A percentile compares a stretch with the other conserved stretches of the same genome.
Conservation (phyloP, 768 basidiomycete species). For the Boletus fagicola region DNA sequence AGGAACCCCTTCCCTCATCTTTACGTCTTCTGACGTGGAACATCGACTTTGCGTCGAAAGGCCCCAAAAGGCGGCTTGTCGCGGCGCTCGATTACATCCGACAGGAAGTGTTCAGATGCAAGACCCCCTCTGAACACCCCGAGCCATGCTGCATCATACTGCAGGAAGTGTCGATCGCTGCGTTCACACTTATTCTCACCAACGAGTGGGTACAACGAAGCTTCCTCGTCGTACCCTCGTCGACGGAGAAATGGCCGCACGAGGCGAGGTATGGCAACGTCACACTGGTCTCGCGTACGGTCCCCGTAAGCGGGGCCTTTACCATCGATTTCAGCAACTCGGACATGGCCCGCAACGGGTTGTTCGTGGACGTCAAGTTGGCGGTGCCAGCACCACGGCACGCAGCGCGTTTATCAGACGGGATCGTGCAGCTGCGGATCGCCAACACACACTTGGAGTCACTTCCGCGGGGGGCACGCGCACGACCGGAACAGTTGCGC, state of each 20-base stretch:
- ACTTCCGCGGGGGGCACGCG: conserved; percentile 44
- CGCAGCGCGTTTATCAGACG: conserved; percentile 33
- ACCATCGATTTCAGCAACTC: conserved; percentile 55
- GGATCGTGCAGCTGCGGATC: conserved; percentile 51
- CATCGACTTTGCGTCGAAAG: conserved; percentile 46
- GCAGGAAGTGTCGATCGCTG: conserved; percentile 57
- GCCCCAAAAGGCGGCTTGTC: conserved; percentile 43
- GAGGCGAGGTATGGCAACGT: conserved; percentile 59
- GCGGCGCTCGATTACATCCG: conserved; percentile 55
- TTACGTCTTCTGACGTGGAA: conserved; percentile 73
- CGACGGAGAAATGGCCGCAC: conserved; percentile 53
- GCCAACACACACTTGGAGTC: conserved; percentile 79
- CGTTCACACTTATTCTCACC: conserved; percentile 48
- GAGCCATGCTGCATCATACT: conserved; percentile 63
- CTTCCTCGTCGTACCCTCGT: conserved; percentile 59
- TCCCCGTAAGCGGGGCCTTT: conserved; percentile 48
- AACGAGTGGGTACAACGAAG: conserved; percentile 62
- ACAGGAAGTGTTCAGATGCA: conserved; percentile 48
- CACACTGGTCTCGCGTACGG: conserved; percentile 60
- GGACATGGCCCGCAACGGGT: conserved; percentile 49
- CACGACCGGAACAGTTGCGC: conserved; percentile 48
- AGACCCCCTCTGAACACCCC: conserved; percentile 42
- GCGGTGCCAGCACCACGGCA: conserved; percentile 34
- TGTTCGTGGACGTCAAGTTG: conserved; percentile 57
- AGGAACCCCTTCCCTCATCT: conserved; percentile 39